These are phyloP conservation scores for Butyriboletus loyo DNA, from an alignment of 768 basidiomycete genomes.

Conservation along the genomic window DNA sequence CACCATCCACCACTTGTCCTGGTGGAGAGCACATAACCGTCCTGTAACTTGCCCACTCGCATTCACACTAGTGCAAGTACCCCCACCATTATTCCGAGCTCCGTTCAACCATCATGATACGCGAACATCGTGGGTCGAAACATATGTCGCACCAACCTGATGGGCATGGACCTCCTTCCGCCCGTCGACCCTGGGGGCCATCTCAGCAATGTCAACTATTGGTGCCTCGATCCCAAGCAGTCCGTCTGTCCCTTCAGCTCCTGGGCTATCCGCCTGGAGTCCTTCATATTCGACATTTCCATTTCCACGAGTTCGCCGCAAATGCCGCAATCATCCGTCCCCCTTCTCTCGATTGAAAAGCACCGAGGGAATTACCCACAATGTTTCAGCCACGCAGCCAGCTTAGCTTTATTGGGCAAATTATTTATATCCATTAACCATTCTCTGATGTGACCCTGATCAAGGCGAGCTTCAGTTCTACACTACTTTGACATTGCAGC, in stretches of 20 bases:
- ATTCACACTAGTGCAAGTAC: neutral
- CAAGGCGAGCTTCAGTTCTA: neutral
- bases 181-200: slow-evolving; percentile 1
- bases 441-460: slow-evolving; percentile 6
- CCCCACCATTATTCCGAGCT: neutral
- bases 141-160: neutral
- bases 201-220: neutral
- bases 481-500: neutral
- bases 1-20: neutral
- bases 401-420: neutral
- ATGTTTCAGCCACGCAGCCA: neutral
- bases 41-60: neutral
- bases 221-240: slow-evolving; percentile 3
- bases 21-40: neutral
- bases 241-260: neutral
- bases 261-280: neutral
- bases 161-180: neutral
- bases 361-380: slow-evolving; percentile 12
- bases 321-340: slow-evolving; percentile 14
- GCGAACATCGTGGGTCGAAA: slow-evolving; percentile 3
- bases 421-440: neutral
- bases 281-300: slow-evolving; percentile 1
- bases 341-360: slow-evolving; percentile 12
- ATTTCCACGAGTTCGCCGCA: slow-evolving; percentile 16
- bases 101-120: neutral